These are phyloP conservation scores for Zalerion maritima DNA, from an alignment of 495 filamentous ascomycete species.

Conservation along the genomic window DNA sequence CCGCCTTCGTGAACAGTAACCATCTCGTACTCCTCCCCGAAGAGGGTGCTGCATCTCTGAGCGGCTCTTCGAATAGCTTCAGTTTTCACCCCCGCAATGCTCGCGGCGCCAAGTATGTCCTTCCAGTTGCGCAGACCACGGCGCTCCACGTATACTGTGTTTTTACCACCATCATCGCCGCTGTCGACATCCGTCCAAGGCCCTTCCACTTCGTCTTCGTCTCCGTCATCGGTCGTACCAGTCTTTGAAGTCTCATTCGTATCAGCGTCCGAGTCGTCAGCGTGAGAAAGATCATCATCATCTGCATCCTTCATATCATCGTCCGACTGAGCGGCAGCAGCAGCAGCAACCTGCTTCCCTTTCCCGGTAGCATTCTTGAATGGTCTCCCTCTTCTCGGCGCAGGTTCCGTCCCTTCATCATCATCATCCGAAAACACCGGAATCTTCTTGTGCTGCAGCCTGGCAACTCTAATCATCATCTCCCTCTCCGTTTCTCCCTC, in stretches of 20 bases:
- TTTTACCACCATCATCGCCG: slow-evolving; percentile 4
- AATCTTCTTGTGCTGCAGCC: slow-evolving; percentile 15
- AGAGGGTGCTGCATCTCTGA: slow-evolving; percentile 54
- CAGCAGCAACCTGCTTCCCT: too few species aligned
- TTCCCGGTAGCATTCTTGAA: too few species aligned
- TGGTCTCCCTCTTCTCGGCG: too few species aligned
- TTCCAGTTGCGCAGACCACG: slow-evolving; percentile 60
- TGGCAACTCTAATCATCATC: slow-evolving; percentile 24
- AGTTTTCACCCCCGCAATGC: slow-evolving; percentile 49
- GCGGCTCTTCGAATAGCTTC: slow-evolving; percentile 48
- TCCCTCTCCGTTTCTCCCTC: slow-evolving; percentile 30
- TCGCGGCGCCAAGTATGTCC: slow-evolving; percentile 60
- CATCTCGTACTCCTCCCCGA: slow-evolving; percentile 49
- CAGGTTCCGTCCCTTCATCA: background rate
- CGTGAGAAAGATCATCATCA: too few species aligned
- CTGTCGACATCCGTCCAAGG: slow-evolving; percentile 1
- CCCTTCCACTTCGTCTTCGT: slow-evolving; percentile 3
- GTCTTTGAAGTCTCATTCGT: too few species aligned
- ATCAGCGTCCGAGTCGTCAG: too few species aligned
- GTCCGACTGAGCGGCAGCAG: too few species aligned
- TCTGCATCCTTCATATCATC: too few species aligned
- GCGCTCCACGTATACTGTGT: slow-evolving; percentile 8
- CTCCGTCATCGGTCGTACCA: slow-evolving; percentile 1
- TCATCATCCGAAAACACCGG: slow-evolving; percentile 4
- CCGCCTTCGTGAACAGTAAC: slow-evolving; percentile 37